Conservation (phyloP, 495 filamentous ascomycete genomes). For the Oidiodendron maius region DNA sequence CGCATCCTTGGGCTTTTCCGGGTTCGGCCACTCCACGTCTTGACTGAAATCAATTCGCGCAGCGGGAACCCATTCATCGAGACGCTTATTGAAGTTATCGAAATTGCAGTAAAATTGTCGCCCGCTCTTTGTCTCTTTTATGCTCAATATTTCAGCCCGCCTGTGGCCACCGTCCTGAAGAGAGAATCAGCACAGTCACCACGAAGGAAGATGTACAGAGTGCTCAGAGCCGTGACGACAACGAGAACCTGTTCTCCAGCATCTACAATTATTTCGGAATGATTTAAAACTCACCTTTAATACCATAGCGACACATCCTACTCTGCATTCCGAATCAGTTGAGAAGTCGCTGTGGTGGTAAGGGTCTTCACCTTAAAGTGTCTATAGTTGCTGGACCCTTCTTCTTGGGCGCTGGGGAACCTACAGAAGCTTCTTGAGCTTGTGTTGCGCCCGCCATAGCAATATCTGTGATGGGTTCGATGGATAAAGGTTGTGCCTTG, state of each 20-base stretch:
- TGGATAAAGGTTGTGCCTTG: slow-evolving; percentile 11
- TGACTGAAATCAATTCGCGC: slow-evolving; percentile 71
- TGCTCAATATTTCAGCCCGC: slow-evolving; percentile 89
- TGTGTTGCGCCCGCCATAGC: slow-evolving; percentile 19
- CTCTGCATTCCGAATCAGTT: slow-evolving; percentile 18
- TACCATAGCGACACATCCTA: slow-evolving; percentile 46
- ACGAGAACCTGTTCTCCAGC: too few relatives aligned
- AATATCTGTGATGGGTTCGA: slow-evolving; percentile 14
- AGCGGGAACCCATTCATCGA: slow-evolving; percentile 91
- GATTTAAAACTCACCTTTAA: slow-evolving; percentile 35
- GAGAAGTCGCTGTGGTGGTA: background rate
- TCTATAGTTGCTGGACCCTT: slow-evolving; percentile 24
- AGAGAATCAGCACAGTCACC: too few relatives aligned
- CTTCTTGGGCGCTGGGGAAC: slow-evolving; percentile 20
- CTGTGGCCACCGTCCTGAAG: slow-evolving; percentile 73
- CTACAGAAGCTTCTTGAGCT: slow-evolving; percentile 17
- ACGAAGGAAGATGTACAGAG: too few relatives aligned
- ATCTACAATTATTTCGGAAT: too few relatives aligned
- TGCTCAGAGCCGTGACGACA: too few relatives aligned
- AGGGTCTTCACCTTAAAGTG: slow-evolving; percentile 21
- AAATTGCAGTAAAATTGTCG: slow-evolving; percentile 94
- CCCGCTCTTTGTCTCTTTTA: slow-evolving; percentile 75
- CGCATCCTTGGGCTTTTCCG: slow-evolving; percentile 49
- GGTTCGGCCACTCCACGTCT: slow-evolving; percentile 52
- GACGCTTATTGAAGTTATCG: slow-evolving; percentile 98